phyloP scores from a whole-genome alignment of 495 filamentous ascomycete genomes.

The Aspergillus egyptiacus region DNA sequence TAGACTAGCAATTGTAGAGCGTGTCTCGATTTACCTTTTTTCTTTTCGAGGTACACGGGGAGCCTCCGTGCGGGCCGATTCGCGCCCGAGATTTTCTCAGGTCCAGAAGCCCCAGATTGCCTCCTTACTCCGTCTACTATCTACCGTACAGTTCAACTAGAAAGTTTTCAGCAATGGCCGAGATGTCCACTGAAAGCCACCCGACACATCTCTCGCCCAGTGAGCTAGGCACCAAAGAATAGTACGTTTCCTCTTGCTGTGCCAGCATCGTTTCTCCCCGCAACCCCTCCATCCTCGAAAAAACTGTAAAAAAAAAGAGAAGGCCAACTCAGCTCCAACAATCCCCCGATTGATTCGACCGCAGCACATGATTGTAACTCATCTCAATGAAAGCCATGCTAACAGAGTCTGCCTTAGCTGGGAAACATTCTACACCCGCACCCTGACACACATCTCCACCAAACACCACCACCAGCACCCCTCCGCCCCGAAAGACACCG shows the following conservation, averaged over 20 bases:
- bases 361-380: too few relatives aligned
- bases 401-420: too few relatives aligned
- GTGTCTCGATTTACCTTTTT: not conserved
- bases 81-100: constrained; percentile 6
- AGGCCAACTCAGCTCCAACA: not conserved
- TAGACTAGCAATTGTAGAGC: not conserved
- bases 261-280: constrained; percentile 10
- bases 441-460: constrained; percentile 34
- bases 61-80: constrained; percentile 8
- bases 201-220: constrained; percentile 45
- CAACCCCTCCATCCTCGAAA: constrained; percentile 13
- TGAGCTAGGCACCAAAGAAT: constrained; percentile 50
- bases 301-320: constrained; percentile 2
- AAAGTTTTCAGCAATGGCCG: constrained; percentile 5
- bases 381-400: too few relatives aligned
- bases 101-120: not conserved
- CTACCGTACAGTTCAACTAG: too few relatives aligned
- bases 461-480: constrained; percentile 15
- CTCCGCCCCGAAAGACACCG: too few relatives aligned
- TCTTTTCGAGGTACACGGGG: not conserved
- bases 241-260: constrained; percentile 35
- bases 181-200: constrained; percentile 18
- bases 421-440: constrained; percentile 44
- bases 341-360: too few relatives aligned
- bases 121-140: too few relatives aligned